Conservation (phyloP, 192 early-diverging fungal genomes). For the Chytriomyces hyalinus region DNA sequence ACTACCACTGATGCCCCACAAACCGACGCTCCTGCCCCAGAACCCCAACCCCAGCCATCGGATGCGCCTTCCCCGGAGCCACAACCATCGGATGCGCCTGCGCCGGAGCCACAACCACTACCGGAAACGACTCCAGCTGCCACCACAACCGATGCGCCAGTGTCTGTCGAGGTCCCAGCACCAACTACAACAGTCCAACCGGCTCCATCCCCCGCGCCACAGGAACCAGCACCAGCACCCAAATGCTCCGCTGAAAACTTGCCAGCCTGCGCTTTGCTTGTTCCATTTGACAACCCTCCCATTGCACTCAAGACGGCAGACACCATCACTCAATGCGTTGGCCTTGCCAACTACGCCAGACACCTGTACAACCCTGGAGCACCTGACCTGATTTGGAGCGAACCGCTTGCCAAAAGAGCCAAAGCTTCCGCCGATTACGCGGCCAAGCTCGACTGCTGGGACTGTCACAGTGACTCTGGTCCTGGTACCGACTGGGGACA, state of each 20-base stretch:
- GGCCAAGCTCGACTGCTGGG: neutral
- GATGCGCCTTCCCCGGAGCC: too few species aligned
- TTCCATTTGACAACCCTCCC: neutral
- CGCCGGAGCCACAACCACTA: too few species aligned
- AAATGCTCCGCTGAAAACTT: neutral
- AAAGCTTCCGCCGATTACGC: neutral
- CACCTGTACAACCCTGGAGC: slow-evolving; percentile 10
- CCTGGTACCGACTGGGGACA: slow-evolving; percentile 14
- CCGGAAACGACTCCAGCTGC: too few species aligned
- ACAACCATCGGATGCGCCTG: too few species aligned
- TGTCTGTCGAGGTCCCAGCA: too few species aligned
- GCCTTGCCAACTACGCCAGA: slow-evolving; percentile 19
- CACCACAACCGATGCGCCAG: too few species aligned
- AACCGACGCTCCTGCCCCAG: too few species aligned
- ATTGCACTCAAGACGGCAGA: neutral
- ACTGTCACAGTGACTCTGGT: slow-evolving; percentile 14
- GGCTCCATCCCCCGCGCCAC: too few species aligned
- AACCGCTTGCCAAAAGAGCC: neutral
- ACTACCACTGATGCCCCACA: too few species aligned
- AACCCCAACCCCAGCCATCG: too few species aligned
- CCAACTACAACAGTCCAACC: too few species aligned
- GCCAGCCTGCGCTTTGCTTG: neutral
- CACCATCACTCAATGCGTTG: neutral
- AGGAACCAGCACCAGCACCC: too few species aligned
- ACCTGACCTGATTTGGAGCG: neutral